Evolutionary conservation across 2,329 filamentous ascomycete species (phyloP).

Genomic region (Fusarium vanettenii): DNA sequence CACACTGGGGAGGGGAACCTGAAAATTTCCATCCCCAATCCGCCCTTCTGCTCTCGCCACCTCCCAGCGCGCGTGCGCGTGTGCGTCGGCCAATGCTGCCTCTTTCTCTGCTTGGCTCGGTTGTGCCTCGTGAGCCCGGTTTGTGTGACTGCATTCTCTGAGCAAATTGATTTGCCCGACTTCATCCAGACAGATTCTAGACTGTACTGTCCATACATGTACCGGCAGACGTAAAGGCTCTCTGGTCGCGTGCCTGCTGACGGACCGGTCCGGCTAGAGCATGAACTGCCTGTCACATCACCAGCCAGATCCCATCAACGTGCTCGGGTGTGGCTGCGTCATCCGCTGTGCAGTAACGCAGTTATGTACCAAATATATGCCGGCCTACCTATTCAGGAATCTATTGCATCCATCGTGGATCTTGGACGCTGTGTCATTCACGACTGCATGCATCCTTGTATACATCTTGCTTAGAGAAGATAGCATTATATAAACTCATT

Average conservation of each 20-base stretch:
- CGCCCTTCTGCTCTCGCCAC: slow-evolving; percentile 18
- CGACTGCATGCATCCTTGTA: not conserved
- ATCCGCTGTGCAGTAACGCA: not conserved
- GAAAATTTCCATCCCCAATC: slow-evolving; percentile 8
- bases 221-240: not conserved
- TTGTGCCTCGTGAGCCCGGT: not conserved
- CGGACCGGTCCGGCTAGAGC: slow-evolving; percentile 27
- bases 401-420: not conserved
- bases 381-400: not conserved
- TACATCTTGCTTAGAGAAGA: not conserved
- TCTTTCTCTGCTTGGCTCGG: not conserved
- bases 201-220: not conserved
- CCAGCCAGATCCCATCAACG: not conserved
- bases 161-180: slow-evolving; percentile 11
- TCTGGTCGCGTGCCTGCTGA: slow-evolving; percentile 27
- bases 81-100: not conserved
- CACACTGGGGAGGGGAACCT: not conserved
- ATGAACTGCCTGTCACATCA: not conserved
- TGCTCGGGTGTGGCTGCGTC: slow-evolving; percentile 17
- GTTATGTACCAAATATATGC: not conserved
- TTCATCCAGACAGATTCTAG: not conserved
- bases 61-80: slow-evolving; percentile 12
- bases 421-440: not conserved
- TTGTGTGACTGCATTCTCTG: slow-evolving; percentile 14
- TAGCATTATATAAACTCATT: not conserved